A percentile compares a stretch with the other conserved stretches of the same genome.
Conservation (phyloP, 805 yeast species). For the Nadsonia fulvescens region DNA sequence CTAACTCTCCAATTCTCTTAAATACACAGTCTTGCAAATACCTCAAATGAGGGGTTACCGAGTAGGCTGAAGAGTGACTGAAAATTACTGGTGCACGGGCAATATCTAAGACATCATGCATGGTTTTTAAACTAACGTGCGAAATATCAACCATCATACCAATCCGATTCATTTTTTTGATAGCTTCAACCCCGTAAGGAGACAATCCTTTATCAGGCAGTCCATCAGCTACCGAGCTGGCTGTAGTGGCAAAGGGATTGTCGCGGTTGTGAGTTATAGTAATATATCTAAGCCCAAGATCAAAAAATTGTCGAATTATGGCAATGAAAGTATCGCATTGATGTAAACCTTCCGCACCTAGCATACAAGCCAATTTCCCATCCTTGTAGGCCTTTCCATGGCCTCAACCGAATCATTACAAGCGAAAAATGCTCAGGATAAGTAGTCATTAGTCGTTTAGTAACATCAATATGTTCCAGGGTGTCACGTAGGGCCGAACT, state of each 20-base stretch:
- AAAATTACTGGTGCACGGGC: constrained; percentile 30
- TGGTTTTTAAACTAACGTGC: constrained; percentile 31
- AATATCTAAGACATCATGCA: constrained; percentile 25
- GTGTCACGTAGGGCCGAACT: constrained; percentile 33
- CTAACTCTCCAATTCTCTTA: constrained; percentile 21
- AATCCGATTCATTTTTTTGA: constrained; percentile 31
- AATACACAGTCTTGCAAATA: constrained; percentile 33
- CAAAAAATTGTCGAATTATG: constrained; percentile 30
- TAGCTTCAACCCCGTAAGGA: constrained; percentile 23
- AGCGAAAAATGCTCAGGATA: constrained; percentile 24
- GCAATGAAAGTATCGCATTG: constrained; percentile 32
- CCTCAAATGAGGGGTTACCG: constrained; percentile 25
- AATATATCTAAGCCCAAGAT: constrained; percentile 34
- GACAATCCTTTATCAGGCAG: constrained; percentile 28
- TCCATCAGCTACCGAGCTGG: constrained; percentile 29
- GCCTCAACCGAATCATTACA: constrained; percentile 28
- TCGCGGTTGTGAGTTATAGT: constrained; percentile 40
- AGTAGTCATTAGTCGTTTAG: constrained; percentile 25
- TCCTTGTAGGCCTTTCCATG: constrained; percentile 17
- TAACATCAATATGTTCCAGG: constrained; percentile 34
- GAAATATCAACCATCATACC: constrained; percentile 36
- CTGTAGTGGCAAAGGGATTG: constrained; percentile 40
- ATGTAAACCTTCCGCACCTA: constrained; percentile 39
- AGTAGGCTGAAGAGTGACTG: constrained; percentile 30
- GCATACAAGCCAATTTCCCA: constrained; percentile 26